Evolutionary conservation across 495 filamentous ascomycete species (phyloP), one percentile per base, ranked within the genome.

Genomic region (Lepraria neglecta): DNA sequence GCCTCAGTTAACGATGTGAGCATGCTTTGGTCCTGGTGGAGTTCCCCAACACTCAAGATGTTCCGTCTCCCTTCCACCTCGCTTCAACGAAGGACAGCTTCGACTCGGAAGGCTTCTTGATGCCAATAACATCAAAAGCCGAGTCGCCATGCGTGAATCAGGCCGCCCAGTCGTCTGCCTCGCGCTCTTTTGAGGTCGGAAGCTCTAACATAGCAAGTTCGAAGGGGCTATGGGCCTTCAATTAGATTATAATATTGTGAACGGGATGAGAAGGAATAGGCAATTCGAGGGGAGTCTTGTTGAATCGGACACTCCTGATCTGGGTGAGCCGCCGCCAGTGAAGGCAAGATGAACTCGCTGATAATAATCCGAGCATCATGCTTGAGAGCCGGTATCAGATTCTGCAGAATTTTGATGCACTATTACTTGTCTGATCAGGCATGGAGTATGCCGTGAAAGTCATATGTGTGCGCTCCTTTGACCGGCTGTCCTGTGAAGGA

Each of bases 341-440:
- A 62, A 6, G 74, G 72, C 30, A 80, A 56, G 19, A 76, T 68
- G 28, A 68, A 65, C 60, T 83, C 82, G 40, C 71, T 70, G 17
- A 84, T 65, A 9, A 84, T 57, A 7, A 82, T 35, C 66, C 72
- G 74, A 12, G 82, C 75, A 52, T 79, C 80, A 3, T 74, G 72
- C 66, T 81, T 84, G 28, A 86, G 71, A 0, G 79, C 81, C 5
- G 82, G 82, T 40, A 84, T 75, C 28, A 84, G 64, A 54, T 73
- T 74, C 59, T 70, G 64, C 21, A 87, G 72, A 55, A 84, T 77
- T 57, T 76, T 73, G n/a, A 80, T 61, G 12, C 59, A 43, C 33
- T 55, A 43, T 24, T 24, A 24, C 24, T 40, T 28, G 24, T 62
- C 48, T 2, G 43, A 44, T 24, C 51, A 56, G 43, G 65, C 66